Evolutionary conservation across 2,329 filamentous ascomycete species (phyloP).

Genomic region (Colletotrichum kahawae): DNA sequence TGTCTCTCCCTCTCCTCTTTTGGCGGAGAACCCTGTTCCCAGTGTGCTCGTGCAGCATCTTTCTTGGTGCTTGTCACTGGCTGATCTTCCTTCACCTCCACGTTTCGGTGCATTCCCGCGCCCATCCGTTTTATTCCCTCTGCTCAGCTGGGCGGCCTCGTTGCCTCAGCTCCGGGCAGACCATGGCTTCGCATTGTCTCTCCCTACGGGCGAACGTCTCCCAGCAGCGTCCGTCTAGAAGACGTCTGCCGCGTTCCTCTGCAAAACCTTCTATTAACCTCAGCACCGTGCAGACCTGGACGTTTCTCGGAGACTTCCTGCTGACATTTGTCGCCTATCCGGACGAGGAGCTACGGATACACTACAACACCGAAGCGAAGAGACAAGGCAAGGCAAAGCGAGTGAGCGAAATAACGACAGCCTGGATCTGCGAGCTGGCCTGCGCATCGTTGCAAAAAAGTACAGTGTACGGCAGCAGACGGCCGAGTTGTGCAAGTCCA

Average conservation of each 20-base stretch:
- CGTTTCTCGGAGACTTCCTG: not conserved
- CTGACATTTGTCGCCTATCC: not conserved
- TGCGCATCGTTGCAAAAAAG: not conserved
- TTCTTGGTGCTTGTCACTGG: not conserved
- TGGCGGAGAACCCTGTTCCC: slow-evolving; percentile 18
- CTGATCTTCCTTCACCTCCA: slow-evolving; percentile 9
- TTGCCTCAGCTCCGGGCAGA: not conserved
- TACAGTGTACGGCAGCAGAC: not conserved
- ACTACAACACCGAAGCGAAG: not conserved
- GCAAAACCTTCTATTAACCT: slow-evolving; percentile 11
- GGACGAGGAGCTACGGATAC: not conserved
- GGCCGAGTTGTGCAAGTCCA: not conserved
- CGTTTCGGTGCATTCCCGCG: not conserved
- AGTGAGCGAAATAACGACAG: slow-evolving; percentile 20
- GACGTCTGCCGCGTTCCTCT: slow-evolving; percentile 8
- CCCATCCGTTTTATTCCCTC: not conserved
- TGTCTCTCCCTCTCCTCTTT: slow-evolving; percentile 7
- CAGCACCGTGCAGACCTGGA: not conserved
- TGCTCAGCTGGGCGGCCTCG: not conserved
- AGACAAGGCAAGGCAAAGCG: not conserved
- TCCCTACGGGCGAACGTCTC: not conserved
- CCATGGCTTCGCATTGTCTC: not conserved
- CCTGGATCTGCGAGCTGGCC: slow-evolving; percentile 6
- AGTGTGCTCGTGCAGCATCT: not conserved
- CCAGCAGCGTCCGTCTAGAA: not conserved